Percentiles rank a stretch among this genome's conserved stretches.
Conservation (phyloP, 306 rosid species). For the Sicyos edulis region DNA sequence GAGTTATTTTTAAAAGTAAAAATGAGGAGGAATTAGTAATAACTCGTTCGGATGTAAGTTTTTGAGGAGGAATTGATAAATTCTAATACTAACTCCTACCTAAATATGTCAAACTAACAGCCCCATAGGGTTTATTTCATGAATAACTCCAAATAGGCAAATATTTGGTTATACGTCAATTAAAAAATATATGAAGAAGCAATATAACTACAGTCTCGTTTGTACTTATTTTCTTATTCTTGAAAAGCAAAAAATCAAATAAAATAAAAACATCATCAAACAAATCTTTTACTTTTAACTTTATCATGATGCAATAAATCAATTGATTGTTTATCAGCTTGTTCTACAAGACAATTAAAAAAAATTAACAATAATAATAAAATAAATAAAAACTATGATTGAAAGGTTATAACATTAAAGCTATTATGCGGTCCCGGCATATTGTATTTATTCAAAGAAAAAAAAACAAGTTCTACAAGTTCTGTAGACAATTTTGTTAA, state of each 20-base stretch:
- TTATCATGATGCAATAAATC: neutral
- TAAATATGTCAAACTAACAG: too few species aligned
- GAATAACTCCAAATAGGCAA: slow-evolving; percentile 6
- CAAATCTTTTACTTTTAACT: neutral
- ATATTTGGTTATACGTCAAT: neutral
- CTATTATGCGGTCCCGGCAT: neutral
- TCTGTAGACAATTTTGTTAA: neutral
- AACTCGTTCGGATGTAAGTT: too few species aligned
- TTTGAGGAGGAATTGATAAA: too few species aligned
- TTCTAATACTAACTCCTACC: too few species aligned
- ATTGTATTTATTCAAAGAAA: neutral
- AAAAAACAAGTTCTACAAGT: neutral
- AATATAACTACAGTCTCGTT: neutral
- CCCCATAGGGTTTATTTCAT: too few species aligned
- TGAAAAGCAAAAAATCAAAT: neutral
- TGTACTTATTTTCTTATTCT: neutral
- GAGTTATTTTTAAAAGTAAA: too few species aligned
- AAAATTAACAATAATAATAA: too few species aligned
- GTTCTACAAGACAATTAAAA: neutral
- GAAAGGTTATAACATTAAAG: neutral
- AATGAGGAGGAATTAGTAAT: too few species aligned
- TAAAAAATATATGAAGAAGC: neutral
- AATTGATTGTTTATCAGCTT: neutral
- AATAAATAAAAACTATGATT: slow-evolving; percentile 4
- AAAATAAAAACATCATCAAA: neutral